Percentiles rank a stretch among this genome's conserved stretches.
These are phyloP conservation scores for Psilocybe mexicana DNA, from an alignment of 1,284 basidiomycete species.

Conservation along the genomic window DNA sequence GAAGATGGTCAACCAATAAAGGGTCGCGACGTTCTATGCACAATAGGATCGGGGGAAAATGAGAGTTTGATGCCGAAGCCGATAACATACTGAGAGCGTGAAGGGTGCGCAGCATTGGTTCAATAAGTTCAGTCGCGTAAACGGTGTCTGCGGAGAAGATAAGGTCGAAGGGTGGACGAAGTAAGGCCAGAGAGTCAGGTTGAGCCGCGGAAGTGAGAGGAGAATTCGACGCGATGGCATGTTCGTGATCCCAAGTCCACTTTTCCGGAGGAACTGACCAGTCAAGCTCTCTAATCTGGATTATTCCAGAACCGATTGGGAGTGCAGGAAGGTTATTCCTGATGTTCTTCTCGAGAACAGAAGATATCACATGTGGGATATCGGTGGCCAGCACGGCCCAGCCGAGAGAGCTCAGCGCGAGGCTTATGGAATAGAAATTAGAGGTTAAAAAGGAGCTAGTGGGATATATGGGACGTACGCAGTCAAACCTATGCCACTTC, in stretches of 20 bases:
- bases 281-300: slow-evolving; percentile 63
- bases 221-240: slow-evolving; percentile 36
- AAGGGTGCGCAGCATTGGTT: slow-evolving; percentile 74
- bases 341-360: slow-evolving; percentile 72
- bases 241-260: slow-evolving; percentile 55
- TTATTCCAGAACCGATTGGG: slow-evolving; percentile 34
- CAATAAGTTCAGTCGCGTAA: slow-evolving; percentile 64
- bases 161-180: slow-evolving; percentile 69
- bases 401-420: slow-evolving; percentile 69
- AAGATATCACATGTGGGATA: slow-evolving; percentile 63
- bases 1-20: slow-evolving; percentile 55
- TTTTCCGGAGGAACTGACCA: slow-evolving; percentile 57
- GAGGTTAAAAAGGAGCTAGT: slow-evolving; percentile 15
- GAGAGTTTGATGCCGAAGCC: slow-evolving; percentile 23
- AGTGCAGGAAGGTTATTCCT: slow-evolving; percentile 45
- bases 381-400: slow-evolving; percentile 85
- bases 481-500: slow-evolving; percentile 80
- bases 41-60: slow-evolving; percentile 57
- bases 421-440: slow-evolving; percentile 38
- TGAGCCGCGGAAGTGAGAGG: slow-evolving; percentile 17
- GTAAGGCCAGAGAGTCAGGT: slow-evolving; percentile 19
- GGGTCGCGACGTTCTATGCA: slow-evolving; percentile 82
- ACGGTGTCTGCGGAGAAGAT: slow-evolving; percentile 87
- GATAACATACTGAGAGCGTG: slow-evolving; percentile 48
- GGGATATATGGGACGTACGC: slow-evolving; percentile 49